Evolutionary conservation across 441 rosid genomes (phyloP).

Genomic region (Sinapis alba): DNA sequence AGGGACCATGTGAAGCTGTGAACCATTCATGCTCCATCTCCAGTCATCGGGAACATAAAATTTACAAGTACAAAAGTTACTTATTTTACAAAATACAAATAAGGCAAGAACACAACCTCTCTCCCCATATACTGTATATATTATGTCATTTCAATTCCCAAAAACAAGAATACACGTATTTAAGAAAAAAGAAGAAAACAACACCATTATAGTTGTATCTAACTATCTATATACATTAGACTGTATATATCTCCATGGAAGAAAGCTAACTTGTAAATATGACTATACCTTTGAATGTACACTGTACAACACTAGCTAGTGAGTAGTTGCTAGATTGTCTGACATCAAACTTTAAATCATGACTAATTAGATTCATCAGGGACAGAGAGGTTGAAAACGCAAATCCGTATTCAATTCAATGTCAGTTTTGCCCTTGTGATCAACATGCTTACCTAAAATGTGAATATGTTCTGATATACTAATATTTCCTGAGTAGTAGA

Average conservation of each 20-base stretch:
- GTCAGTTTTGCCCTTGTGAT: neutral
- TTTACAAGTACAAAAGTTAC: neutral
- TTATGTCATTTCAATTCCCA: neutral
- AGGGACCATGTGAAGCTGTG: neutral
- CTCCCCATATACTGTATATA: neutral
- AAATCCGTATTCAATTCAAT: neutral
- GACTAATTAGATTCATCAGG: neutral
- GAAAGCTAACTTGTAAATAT: neutral
- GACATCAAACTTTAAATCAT: neutral
- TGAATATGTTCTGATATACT: neutral
- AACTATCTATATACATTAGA: neutral
- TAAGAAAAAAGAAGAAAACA: neutral
- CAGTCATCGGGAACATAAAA: neutral
- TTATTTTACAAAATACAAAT: neutral
- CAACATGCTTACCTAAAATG: neutral
- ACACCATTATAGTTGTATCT: neutral
- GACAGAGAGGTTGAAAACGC: neutral
- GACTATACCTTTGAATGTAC: conserved; percentile 3
- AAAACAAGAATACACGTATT: neutral
- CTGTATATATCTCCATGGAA: neutral
- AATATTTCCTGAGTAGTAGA: no score
- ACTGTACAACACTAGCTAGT: neutral
- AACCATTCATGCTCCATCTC: neutral
- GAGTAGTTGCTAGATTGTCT: conserved; percentile 14
- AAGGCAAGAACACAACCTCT: conserved; percentile 13